phyloP scores from a whole-genome alignment of 2,329 filamentous ascomycete species.

The Endothia cerciana region DNA sequence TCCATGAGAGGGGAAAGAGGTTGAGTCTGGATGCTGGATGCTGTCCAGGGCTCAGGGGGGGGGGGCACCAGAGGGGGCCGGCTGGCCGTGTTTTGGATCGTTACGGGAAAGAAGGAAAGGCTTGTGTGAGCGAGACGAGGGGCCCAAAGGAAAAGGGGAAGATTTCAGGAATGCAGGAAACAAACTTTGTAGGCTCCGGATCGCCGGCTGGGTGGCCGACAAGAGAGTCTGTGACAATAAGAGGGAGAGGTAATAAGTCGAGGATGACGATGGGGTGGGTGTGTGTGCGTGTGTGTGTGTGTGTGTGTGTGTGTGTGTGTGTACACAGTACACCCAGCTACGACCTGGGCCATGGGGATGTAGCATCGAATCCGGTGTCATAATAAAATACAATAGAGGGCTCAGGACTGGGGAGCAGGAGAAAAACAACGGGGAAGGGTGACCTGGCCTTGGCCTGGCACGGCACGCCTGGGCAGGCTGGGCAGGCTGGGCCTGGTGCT shows the following conservation, averaged over 20 bases:
- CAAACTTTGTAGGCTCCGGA: background rate
- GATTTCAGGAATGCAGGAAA: background rate
- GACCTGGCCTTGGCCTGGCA: too few species aligned
- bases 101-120: background rate
- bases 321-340: background rate
- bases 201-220: background rate
- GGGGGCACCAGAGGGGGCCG: too few species aligned
- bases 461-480: too few species aligned
- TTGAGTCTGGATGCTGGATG: background rate
- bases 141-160: background rate
- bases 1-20: constrained; percentile 22
- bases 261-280: background rate
- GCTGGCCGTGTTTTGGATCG: constrained; percentile 2
- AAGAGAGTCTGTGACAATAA: background rate
- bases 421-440: constrained; percentile 1
- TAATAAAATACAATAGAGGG: background rate
- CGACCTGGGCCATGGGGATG: background rate
- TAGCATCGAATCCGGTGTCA: background rate
- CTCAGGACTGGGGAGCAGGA: too few species aligned
- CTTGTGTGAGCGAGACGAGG: background rate
- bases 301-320: too few species aligned
- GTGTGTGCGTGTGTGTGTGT: background rate
- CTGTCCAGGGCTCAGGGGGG: background rate
- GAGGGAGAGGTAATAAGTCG: background rate
- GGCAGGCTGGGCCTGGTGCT: background rate